Conservation (phyloP, 2,329 filamentous ascomycete genomes). For the Dothidotthia symphoricarpi region DNA sequence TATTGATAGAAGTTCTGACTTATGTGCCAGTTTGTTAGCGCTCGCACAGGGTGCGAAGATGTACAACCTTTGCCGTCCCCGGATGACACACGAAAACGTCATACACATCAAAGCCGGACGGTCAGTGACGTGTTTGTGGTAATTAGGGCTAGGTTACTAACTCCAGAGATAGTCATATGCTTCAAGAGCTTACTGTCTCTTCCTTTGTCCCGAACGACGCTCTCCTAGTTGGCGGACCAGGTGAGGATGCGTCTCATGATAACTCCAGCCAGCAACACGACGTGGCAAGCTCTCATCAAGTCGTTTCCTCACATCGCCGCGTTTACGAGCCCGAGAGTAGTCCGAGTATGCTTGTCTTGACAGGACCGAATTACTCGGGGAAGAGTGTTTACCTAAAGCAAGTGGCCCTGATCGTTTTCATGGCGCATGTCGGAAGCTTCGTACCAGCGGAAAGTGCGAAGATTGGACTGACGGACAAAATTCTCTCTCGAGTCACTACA, state of each 20-base stretch:
- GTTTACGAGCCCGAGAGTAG: conserved; percentile 21
- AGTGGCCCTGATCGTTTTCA: conserved; percentile 82
- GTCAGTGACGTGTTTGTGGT: conserved; percentile 33
- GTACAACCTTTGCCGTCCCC: conserved; percentile 69
- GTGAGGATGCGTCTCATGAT: conserved; percentile 7
- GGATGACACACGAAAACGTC: conserved; percentile 67
- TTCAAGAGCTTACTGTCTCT: conserved; percentile 80
- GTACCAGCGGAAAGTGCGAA: conserved; percentile 75
- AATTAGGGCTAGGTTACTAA: conserved; percentile 1
- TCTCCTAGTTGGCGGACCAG: conserved; percentile 59
- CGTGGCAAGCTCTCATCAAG: neutral
- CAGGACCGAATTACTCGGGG: conserved; percentile 93
- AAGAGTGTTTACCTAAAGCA: conserved; percentile 97
- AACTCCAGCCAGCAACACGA: neutral
- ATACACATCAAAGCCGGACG: conserved; percentile 75
- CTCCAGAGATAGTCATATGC: conserved; percentile 58
- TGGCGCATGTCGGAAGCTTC: conserved; percentile 87
- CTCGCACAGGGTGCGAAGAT: conserved; percentile 73
- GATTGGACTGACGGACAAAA: conserved; percentile 88
- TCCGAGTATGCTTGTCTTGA: conserved; percentile 75
- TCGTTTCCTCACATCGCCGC: no score
- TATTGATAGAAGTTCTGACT: conserved; percentile 12
- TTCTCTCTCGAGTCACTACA: conserved; percentile 81
- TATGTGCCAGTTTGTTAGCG: conserved; percentile 63
- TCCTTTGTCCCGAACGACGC: conserved; percentile 84